Evolutionary conservation across 73 alveolate genomes (phyloP).

Genomic region (Paramecium caudatum): DNA sequence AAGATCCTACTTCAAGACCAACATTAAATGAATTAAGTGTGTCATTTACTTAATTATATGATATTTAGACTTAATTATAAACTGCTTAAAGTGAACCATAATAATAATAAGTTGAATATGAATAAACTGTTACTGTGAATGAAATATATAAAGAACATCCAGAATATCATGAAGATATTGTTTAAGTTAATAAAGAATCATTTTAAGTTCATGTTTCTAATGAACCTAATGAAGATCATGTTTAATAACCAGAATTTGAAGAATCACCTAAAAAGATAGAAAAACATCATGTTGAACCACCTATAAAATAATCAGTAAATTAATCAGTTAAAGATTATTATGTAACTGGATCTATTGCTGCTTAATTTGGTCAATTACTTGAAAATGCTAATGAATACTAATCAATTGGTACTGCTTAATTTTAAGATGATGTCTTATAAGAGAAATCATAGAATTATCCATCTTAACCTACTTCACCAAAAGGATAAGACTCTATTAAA

Average conservation of each 20-base stretch:
- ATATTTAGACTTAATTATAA: constrained; percentile 7
- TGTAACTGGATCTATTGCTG: background rate
- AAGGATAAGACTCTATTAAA: background rate
- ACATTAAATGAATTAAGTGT: constrained; percentile 34
- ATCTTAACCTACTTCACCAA: background rate
- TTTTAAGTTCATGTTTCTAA: background rate
- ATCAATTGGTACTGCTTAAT: background rate
- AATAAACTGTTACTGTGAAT: background rate
- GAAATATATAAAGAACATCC: background rate
- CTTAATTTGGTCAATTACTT: constrained; percentile 18
- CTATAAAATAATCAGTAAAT: background rate
- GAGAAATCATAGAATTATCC: constrained; percentile 24
- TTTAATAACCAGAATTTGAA: constrained; percentile 15
- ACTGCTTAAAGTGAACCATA: background rate
- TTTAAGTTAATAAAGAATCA: background rate
- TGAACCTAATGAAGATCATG: background rate
- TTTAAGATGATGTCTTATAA: background rate
- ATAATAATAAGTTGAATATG: background rate
- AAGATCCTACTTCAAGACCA: constrained; percentile 58
- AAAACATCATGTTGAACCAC: background rate
- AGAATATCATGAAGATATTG: background rate
- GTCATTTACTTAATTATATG: constrained; percentile 23
- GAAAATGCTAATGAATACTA: background rate
- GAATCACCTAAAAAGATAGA: constrained; percentile 7
- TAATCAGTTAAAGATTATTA: constrained; percentile 26